Percentiles rank a stretch among this genome's conserved stretches.
Evolutionary conservation across 768 basidiomycete genomes (phyloP).

Genomic region (Podaxis carcinomalis): DNA sequence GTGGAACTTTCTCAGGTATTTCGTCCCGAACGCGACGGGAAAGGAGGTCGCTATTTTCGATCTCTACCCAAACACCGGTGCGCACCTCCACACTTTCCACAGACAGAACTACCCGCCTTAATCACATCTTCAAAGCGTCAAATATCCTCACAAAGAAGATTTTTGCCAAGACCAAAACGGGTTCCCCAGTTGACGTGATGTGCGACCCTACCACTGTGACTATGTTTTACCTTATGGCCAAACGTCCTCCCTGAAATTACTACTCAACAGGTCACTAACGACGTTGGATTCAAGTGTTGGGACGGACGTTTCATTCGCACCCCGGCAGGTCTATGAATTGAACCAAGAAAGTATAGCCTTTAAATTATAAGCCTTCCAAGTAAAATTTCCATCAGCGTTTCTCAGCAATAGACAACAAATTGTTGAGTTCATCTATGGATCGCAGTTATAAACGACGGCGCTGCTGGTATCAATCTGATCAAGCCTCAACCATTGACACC

Average conservation of each 20-base stretch:
- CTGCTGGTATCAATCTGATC: not conserved
- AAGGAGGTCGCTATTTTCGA: conserved; percentile 59
- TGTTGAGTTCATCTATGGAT: not conserved
- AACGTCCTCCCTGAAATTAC: not conserved
- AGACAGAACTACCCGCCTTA: not conserved
- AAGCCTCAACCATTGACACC: not conserved
- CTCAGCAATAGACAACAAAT: not conserved
- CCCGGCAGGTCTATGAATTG: conserved; percentile 19
- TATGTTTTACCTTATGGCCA: not conserved
- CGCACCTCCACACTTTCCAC: conserved; percentile 3
- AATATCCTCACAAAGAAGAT: conserved; percentile 49
- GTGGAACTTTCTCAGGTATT: conserved; percentile 28
- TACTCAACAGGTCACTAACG: conserved; percentile 31
- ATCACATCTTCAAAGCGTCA: conserved; percentile 26
- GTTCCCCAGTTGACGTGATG: conserved; percentile 43
- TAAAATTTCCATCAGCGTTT: not conserved
- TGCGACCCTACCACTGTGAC: conserved; percentile 49
- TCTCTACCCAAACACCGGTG: conserved; percentile 52
- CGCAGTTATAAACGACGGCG: not conserved
- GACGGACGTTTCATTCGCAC: conserved; percentile 42
- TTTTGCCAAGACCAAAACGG: conserved; percentile 40
- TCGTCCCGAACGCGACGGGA: conserved; percentile 48
- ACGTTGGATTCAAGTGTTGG: conserved; percentile 49
- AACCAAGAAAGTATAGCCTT: not conserved
- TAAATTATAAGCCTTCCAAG: not conserved